phyloP scores from a whole-genome alignment of 2,329 filamentous ascomycete species.

The Colletotrichum sp. region DNA sequence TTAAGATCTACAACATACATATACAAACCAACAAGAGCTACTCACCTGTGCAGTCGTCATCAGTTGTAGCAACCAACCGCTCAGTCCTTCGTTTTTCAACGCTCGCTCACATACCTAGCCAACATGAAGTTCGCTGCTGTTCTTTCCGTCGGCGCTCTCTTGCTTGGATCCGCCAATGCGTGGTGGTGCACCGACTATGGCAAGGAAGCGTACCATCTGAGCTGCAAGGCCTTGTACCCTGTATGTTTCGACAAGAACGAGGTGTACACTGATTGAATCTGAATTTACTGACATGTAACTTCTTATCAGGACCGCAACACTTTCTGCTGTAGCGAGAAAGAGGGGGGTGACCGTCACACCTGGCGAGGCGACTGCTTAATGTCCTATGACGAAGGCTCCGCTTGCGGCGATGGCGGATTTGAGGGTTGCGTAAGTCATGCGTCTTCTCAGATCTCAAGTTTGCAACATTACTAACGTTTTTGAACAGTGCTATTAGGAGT shows the following conservation, averaged over 20 bases:
- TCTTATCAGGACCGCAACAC: background rate
- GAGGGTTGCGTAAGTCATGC: background rate
- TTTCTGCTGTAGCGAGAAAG: background rate
- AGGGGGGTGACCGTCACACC: background rate
- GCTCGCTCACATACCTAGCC: background rate
- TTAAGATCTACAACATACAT: background rate
- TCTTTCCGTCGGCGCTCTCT: background rate
- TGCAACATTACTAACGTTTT: background rate
- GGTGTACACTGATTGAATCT: background rate
- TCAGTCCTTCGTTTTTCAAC: background rate
- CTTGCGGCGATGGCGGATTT: background rate
- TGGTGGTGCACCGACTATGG: background rate
- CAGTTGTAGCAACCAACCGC: background rate
- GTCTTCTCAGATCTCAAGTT: rapidly evolving
- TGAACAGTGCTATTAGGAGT: background rate
- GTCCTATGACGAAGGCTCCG: background rate
- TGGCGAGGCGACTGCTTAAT: background rate
- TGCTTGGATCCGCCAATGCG: background rate
- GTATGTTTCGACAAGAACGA: background rate
- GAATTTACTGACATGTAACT: background rate
- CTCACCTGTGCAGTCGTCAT: background rate
- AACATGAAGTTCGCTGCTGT: background rate
- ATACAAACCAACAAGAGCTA: background rate
- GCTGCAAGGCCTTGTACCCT: background rate
- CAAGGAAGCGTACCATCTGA: background rate